phyloP scores from a whole-genome alignment of 495 filamentous ascomycete genomes.

The Aspergillus steynii region DNA sequence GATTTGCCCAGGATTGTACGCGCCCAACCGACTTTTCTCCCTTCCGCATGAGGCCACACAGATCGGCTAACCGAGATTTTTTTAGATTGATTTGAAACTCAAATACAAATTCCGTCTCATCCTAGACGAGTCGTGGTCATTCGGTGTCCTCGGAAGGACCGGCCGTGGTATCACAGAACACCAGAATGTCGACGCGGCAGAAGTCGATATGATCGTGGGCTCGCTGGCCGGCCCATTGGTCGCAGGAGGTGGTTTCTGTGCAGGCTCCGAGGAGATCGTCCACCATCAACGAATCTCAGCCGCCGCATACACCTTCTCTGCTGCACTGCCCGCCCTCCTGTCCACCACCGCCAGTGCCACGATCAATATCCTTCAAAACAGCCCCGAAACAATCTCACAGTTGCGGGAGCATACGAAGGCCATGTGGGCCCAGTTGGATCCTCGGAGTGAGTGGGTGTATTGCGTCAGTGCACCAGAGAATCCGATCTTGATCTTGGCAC shows the following conservation, averaged over 20 bases:
- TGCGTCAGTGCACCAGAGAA: constrained; percentile 84
- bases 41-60: neutral
- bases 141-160: constrained; percentile 87
- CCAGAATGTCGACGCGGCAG: constrained; percentile 87
- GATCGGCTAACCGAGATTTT: constrained; percentile 2
- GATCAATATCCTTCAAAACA: constrained; percentile 77
- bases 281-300: constrained; percentile 93
- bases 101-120: constrained; percentile 97
- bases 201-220: constrained; percentile 95
- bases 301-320: constrained; percentile 90
- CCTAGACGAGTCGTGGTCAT: constrained; percentile 95
- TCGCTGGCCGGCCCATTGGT: constrained; percentile 88
- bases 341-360: constrained; percentile 94
- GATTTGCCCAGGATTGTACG: constrained; percentile 83
- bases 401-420: constrained; percentile 79
- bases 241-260: constrained; percentile 94
- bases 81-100: constrained; percentile 81
- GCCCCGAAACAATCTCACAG: constrained; percentile 71
- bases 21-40: constrained; percentile 12
- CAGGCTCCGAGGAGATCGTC: constrained; percentile 82
- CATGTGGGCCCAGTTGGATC: constrained; percentile 85
- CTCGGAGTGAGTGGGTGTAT: constrained; percentile 86
- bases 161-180: constrained; percentile 92
- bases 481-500: constrained; percentile 78
- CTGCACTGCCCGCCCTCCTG: constrained; percentile 88